Evolutionary conservation across 768 basidiomycete genomes (phyloP), one percentile per base, ranked within the genome.

Genomic region (Lactarius sanguifluus): DNA sequence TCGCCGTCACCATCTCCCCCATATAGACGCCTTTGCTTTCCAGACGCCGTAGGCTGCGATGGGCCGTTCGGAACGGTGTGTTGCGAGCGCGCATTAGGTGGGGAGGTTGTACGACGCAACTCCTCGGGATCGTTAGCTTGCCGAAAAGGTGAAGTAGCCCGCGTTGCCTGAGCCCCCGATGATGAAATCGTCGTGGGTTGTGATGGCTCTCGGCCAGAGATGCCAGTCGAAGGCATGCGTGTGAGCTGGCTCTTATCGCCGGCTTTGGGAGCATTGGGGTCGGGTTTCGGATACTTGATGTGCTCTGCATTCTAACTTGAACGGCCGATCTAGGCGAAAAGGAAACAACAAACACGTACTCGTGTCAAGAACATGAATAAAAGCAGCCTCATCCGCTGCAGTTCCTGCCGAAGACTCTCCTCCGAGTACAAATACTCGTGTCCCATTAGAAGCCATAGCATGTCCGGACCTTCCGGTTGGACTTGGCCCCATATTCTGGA

Each of bases 401-500:
- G 83, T 76, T 18, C 88, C 83, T 45, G 87, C 81, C 76, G 90
- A 89, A 1, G 93, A 92, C 78, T 98, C 97, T 20, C 97, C 97
- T 50, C 97, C 97, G 18, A 99, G 83, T 6, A 99, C 95, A 71
- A 93, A 92, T 5, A 99, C 91, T 68, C 89, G 86, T 57, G 88
- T 84, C 36, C 92, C 94, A 74, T 91, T 88, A 15, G 93, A 88
- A 8, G 96, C 94, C 95, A 99, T 96, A n/a, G 96, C 92, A 77
- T 99, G 97, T 2, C 97, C 97, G 10, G 94, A 96, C 59, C 97
- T 85, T 3, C 94, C 92, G 47, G 83, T 88, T 1, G 97, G 97
- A 18, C 93, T 86, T 20, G 96, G 96, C 0, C 97, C 97, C 97
- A 99, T 99, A 74, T 98, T 97, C 77, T 98, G 95, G 81, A 99